These are phyloP conservation scores for Podaxis mareebaensis DNA, from an alignment of 768 basidiomycete species.

Conservation along the genomic window DNA sequence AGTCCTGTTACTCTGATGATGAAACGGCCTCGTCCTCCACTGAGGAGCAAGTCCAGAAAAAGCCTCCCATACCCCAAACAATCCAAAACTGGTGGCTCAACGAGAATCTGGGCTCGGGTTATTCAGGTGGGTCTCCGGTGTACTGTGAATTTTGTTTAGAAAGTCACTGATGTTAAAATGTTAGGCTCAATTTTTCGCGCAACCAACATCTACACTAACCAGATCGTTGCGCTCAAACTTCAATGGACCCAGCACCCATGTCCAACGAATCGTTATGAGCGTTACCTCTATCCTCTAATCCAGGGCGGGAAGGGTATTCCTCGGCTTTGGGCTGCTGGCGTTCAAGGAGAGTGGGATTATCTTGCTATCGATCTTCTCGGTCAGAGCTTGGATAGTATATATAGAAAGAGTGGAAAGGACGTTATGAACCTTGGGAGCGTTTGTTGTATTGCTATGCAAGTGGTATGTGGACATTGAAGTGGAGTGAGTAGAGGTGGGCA, in stretches of 20 bases:
- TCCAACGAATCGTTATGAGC: conserved; percentile 75
- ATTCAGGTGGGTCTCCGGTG: conserved; percentile 54
- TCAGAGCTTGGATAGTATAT: conserved; percentile 63
- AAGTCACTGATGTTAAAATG: not conserved
- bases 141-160: not conserved
- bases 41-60: conserved; percentile 5
- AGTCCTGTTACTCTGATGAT: conserved; percentile 19
- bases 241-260: conserved; percentile 71
- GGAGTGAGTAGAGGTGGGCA: not conserved
- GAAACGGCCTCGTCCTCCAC: conserved; percentile 9
- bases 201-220: conserved; percentile 51
- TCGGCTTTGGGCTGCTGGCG: conserved; percentile 62
- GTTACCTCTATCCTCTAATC: conserved; percentile 64
- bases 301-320: conserved; percentile 79
- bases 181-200: conserved; percentile 74
- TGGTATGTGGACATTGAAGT: conserved; percentile 45
- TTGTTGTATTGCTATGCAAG: conserved; percentile 74
- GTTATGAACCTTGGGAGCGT: conserved; percentile 71
- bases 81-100: conserved; percentile 65
- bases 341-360: conserved; percentile 62
- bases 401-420: conserved; percentile 54
- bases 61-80: conserved; percentile 31
- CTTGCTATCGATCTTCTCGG: conserved; percentile 80
- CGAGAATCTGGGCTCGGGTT: conserved; percentile 67
- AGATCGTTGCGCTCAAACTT: conserved; percentile 73